A percentile compares a stretch with the other conserved stretches of the same genome.
phyloP scores from a whole-genome alignment of 2,329 filamentous ascomycete genomes.

The Colletotrichum camelliae region DNA sequence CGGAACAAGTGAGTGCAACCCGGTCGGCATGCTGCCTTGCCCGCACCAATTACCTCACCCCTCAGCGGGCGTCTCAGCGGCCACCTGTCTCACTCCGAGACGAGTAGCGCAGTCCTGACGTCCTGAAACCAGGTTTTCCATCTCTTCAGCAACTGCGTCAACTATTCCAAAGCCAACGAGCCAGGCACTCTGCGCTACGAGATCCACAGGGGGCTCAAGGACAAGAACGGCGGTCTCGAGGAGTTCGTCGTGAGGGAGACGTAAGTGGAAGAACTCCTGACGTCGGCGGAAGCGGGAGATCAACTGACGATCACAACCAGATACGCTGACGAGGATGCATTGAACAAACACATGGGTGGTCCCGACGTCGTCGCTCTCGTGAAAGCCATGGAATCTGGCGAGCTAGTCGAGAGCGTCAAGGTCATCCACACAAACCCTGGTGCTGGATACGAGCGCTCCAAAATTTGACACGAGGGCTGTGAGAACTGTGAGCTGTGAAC shows the following conservation, averaged over 20 bases:
- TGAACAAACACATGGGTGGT: conserved; percentile 26
- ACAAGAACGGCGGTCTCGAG: conserved; percentile 26
- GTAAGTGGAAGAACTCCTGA: conserved; percentile 19
- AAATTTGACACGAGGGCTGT: background rate
- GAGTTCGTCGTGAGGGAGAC: conserved; percentile 30
- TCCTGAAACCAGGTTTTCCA: conserved; percentile 25
- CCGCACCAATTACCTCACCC: background rate
- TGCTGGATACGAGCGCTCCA: background rate
- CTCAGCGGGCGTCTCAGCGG: background rate
- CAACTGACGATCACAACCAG: conserved; percentile 11
- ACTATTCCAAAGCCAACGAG: conserved; percentile 28
- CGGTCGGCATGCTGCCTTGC: background rate
- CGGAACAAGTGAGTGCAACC: conserved; percentile 21
- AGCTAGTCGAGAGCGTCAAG: background rate
- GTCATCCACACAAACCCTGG: background rate
- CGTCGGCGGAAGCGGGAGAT: background rate
- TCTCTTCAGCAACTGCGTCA: conserved; percentile 26
- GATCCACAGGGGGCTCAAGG: conserved; percentile 27
- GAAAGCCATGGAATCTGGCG: conserved; percentile 20
- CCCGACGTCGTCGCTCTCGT: conserved; percentile 25
- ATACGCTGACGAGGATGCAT: conserved; percentile 27
- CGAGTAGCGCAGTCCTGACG: background rate
- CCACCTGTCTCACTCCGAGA: background rate
- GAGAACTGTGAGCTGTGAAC: background rate
- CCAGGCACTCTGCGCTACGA: conserved; percentile 29